phyloP scores from a whole-genome alignment of 257 asterid species.

The Capsicum chinense region DNA sequence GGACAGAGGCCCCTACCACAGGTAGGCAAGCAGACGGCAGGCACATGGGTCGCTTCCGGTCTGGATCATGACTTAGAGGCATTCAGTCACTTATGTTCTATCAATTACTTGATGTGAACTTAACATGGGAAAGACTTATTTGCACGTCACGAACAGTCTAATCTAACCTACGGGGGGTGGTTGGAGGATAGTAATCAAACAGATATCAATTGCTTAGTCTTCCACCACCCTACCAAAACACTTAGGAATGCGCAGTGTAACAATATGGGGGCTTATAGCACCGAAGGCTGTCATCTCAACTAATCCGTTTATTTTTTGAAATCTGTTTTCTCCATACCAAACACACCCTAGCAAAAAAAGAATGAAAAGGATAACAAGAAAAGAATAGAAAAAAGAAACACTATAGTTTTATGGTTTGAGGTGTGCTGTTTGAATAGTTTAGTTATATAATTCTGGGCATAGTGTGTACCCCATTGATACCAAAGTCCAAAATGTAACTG shows the following conservation, averaged over 20 bases:
- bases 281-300: background rate
- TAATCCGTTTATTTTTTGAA: background rate
- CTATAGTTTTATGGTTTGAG: background rate
- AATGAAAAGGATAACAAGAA: background rate
- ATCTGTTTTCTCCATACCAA: background rate
- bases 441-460: background rate
- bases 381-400: background rate
- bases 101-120: background rate
- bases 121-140: background rate
- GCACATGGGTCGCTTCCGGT: too few species aligned
- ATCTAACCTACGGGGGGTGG: background rate
- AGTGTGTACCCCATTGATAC: background rate
- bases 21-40: too few species aligned
- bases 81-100: too few species aligned
- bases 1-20: too few species aligned
- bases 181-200: background rate
- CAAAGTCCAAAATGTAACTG: conserved; percentile 11
- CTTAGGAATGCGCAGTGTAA: background rate
- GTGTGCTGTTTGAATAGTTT: background rate
- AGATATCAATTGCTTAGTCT: too few species aligned
- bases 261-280: background rate
- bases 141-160: background rate
- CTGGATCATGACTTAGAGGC: too few species aligned
- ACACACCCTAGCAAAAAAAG: background rate
- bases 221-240: background rate